phyloP scores from a whole-genome alignment of 1,284 basidiomycete genomes.

The Volvariella surrecta region DNA sequence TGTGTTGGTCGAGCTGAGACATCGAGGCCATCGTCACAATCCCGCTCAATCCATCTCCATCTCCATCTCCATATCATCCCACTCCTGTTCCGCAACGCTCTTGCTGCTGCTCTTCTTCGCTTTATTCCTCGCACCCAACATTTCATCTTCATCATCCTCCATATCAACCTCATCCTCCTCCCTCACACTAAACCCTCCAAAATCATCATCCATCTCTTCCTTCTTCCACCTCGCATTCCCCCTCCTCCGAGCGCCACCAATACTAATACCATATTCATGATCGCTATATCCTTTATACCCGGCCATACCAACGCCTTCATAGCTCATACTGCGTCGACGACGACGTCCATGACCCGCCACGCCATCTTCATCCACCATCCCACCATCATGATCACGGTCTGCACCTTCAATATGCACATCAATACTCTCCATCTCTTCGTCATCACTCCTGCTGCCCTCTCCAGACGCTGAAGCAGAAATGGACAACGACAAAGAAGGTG shows the following conservation, averaged over 20 bases:
- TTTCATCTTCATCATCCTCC: slow-evolving; percentile 10
- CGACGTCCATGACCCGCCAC: no score
- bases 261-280: slow-evolving; percentile 1
- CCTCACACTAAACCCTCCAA: slow-evolving; percentile 21
- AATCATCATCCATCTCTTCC: slow-evolving; percentile 22
- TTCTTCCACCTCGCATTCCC: slow-evolving; percentile 11
- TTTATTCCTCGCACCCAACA: slow-evolving; percentile 8
- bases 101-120: slow-evolving; percentile 20
- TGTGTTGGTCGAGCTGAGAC: no score
- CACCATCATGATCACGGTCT: slow-evolving; percentile 17
- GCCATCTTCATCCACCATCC: not conserved
- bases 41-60: slow-evolving; percentile 51
- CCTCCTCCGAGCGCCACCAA: not conserved
- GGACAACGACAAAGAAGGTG: not conserved
- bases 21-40: no score
- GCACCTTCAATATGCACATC: slow-evolving; percentile 24
- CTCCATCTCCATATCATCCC: slow-evolving; percentile 62
- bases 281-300: not conserved
- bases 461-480: not conserved
- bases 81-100: slow-evolving; percentile 31
- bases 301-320: no score
- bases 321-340: no score
- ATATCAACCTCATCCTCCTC: slow-evolving; percentile 24
- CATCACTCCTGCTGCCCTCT: slow-evolving; percentile 24
- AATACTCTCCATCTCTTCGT: slow-evolving; percentile 19